Base-by-base conservation (phyloP, 805 yeast species). In the Yarrowia sp. region DNA sequence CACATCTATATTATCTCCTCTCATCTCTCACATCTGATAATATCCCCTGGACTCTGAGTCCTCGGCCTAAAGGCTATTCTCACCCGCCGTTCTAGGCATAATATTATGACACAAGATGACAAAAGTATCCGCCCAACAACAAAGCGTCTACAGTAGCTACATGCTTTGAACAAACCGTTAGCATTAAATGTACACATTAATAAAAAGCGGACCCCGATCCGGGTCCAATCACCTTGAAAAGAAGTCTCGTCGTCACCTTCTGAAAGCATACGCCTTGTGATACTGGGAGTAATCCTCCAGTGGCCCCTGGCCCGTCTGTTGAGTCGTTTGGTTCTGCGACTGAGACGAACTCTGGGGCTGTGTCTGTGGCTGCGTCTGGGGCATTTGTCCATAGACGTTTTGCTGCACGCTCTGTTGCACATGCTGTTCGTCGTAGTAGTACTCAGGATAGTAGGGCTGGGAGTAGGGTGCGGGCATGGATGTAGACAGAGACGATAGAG, bases 351-450 rank as follows among this genome's bases (percentile, higher is more conserved):
- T 11, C 33, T 51, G 44, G 33, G 31, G 10, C 33, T 53, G 60
- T 8, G 45, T 28, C 38, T 55, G 61, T 15, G 14, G 15, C n/a
- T 33, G 41, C 7, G 41, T 13, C 35, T 51, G 60, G 5, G 44
- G 4, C n/a, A 15, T 11, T 38, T 55, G 61, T n/a, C 32, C 55
- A 8, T 48, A 48, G 7, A 48, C 55, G 17, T 33, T 48, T 41
- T 48, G 55, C 41, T 48, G 55, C 15, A 48, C 53, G 17, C 22
- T 48, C 47, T 55, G 61, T 38, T 39, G 61, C 13, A 55, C 36
- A 8, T 55, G 61, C 47, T 55, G 61, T 31, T 55, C 61, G 47
- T 55, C 61, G 17, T 55, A 55, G 47, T 55, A 55, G 61, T 55
- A 55, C 61, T 55, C 61, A 1, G 61, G 61, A 8, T 55, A 55